A percentile compares a stretch with the other conserved stretches of the same genome.
phyloP scores from a whole-genome alignment of 2,329 filamentous ascomycete species.

The Cladobotryum protrusum region DNA sequence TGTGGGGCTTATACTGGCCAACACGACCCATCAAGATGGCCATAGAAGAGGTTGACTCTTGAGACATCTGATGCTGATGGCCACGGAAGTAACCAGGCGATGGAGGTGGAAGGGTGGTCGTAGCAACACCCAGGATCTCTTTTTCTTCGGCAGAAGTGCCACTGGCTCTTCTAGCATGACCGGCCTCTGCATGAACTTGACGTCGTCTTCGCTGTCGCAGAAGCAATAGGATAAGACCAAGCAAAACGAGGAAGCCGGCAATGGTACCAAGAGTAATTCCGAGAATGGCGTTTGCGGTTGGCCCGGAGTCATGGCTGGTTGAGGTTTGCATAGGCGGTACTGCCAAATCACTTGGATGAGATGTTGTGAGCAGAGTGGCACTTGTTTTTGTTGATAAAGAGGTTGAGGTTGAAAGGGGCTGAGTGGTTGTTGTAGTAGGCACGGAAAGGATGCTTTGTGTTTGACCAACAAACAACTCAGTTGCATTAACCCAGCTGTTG shows the following conservation, averaged over 20 bases:
- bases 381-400: constrained; percentile 19
- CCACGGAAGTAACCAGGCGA: constrained; percentile 38
- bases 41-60: constrained; percentile 56
- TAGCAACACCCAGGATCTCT: constrained; percentile 42
- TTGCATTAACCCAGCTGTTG: constrained; percentile 75
- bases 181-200: constrained; percentile 43
- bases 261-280: constrained; percentile 80
- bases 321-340: constrained; percentile 17
- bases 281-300: constrained; percentile 54
- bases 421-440: constrained; percentile 18
- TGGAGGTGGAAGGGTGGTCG: constrained; percentile 32
- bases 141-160: constrained; percentile 52
- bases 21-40: constrained; percentile 61
- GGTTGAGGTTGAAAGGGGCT: constrained; percentile 23
- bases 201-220: constrained; percentile 45
- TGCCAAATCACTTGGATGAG: constrained; percentile 12
- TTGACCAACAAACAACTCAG: constrained; percentile 51
- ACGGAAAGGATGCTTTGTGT: constrained; percentile 25
- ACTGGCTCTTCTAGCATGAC: constrained; percentile 38
- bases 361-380: constrained; percentile 20
- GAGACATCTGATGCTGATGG: constrained; percentile 48
- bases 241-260: constrained; percentile 62
- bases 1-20: constrained; percentile 39
- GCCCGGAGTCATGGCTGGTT: constrained; percentile 23
- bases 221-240: constrained; percentile 66